These are phyloP conservation scores for Pestalotiopsis sp. DNA, from an alignment of 2,329 filamentous ascomycete species.

Conservation along the genomic window DNA sequence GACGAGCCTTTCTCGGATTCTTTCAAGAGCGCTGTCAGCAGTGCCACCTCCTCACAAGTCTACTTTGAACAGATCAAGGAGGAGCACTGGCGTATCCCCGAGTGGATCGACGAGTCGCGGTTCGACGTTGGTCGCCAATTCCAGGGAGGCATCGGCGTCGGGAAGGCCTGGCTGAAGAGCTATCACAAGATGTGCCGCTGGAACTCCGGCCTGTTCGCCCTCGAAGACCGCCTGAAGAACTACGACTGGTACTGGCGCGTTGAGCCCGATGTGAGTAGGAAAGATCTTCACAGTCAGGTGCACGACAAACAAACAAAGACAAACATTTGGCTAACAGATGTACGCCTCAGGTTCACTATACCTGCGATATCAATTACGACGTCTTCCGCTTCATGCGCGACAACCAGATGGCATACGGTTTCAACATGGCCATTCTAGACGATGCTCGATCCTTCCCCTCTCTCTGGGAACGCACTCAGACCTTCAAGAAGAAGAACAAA, in stretches of 20 bases:
- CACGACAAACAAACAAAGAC: neutral
- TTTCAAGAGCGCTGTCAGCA: slow-evolving; percentile 71
- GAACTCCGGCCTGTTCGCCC: slow-evolving; percentile 83
- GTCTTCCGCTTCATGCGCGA: slow-evolving; percentile 86
- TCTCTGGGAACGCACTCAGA: slow-evolving; percentile 48
- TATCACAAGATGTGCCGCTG: slow-evolving; percentile 81
- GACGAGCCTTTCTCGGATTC: slow-evolving; percentile 76
- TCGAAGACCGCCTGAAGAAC: slow-evolving; percentile 68
- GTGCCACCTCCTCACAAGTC: slow-evolving; percentile 71
- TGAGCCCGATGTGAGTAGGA: slow-evolving; percentile 58
- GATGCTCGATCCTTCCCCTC: slow-evolving; percentile 44
- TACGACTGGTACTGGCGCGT: slow-evolving; percentile 66
- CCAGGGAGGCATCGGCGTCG: slow-evolving; percentile 65
- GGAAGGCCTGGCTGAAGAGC: slow-evolving; percentile 66
- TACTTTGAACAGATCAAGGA: slow-evolving; percentile 74
- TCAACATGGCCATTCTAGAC: slow-evolving; percentile 54
- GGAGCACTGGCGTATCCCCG: slow-evolving; percentile 76
- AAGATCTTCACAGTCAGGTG: neutral
- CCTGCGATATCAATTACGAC: slow-evolving; percentile 74
- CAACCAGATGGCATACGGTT: slow-evolving; percentile 78
- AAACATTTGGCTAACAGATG: neutral
- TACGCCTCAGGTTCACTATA: slow-evolving; percentile 50
- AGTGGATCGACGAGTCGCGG: slow-evolving; percentile 70
- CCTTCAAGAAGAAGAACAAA: slow-evolving; percentile 48
- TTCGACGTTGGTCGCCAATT: slow-evolving; percentile 66